These are phyloP conservation scores for Hirschioporus abietinus DNA, from an alignment of 768 basidiomycete species.

Conservation along the genomic window DNA sequence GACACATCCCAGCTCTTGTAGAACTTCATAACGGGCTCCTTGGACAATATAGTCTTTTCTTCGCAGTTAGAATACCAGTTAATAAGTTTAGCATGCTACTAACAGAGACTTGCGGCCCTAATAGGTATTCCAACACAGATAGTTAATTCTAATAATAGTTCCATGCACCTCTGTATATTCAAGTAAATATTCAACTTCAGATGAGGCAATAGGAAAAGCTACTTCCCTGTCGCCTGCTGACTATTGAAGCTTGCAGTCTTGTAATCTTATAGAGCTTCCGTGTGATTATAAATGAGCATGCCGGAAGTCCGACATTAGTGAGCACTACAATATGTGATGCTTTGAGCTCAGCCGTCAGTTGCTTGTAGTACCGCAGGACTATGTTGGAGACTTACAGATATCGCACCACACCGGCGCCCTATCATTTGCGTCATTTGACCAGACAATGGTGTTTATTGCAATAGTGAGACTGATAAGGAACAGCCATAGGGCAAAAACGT, in stretches of 20 bases:
- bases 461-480: constrained; percentile 18
- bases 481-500: constrained; percentile 29
- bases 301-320: constrained; percentile 31
- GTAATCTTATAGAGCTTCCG: constrained; percentile 47
- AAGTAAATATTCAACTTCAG: background rate
- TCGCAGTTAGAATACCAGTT: background rate
- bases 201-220: background rate
- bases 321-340: constrained; percentile 34
- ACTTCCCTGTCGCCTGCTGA: constrained; percentile 40
- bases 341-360: constrained; percentile 12
- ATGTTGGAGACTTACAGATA: constrained; percentile 35
- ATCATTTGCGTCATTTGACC: constrained; percentile 27
- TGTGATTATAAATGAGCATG: constrained; percentile 39
- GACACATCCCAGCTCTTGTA: background rate
- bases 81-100: background rate
- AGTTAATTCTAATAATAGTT: background rate
- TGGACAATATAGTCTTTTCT: background rate
- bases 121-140: background rate
- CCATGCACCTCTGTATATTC: background rate
- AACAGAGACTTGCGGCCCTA: background rate
- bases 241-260: constrained; percentile 44
- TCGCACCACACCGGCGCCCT: constrained; percentile 47
- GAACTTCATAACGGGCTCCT: background rate
- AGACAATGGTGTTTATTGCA: constrained; percentile 32
- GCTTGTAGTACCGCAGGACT: background rate